A percentile compares a stretch with the other conserved stretches of the same genome.
Conservation (phyloP, 352 stramenopile genomes). For the Pythium rishiriense region DNA sequence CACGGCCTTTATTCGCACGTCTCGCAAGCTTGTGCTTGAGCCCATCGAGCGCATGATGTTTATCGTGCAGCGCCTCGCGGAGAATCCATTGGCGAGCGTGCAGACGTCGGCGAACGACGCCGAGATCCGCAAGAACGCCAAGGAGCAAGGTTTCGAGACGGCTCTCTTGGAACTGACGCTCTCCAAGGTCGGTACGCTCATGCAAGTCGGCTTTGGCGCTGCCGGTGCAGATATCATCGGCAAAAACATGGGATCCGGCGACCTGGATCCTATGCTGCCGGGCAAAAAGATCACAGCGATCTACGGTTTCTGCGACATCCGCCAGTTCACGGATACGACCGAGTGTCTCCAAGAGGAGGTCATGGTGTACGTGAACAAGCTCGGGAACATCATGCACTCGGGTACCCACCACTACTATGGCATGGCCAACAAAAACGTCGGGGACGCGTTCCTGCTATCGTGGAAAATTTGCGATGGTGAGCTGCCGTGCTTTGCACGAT, state of each 20-base stretch:
- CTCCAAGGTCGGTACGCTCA: conserved; percentile 82
- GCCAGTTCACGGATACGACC: conserved; percentile 91
- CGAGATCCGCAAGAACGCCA: conserved; percentile 74
- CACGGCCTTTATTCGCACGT: conserved; percentile 83
- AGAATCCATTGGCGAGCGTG: conserved; percentile 87
- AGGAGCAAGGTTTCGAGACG: conserved; percentile 80
- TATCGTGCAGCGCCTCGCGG: conserved; percentile 85
- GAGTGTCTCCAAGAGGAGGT: conserved; percentile 91
- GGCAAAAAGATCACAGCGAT: conserved; percentile 92
- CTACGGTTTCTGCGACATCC: conserved; percentile 95
- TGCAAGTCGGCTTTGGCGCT: conserved; percentile 84
- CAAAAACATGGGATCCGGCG: conserved; percentile 86
- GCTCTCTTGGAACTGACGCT: conserved; percentile 79
- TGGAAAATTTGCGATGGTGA: conserved; percentile 93
- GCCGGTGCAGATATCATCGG: conserved; percentile 83
- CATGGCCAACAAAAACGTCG: conserved; percentile 90
- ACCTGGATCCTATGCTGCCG: conserved; percentile 88
- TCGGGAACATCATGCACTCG: conserved; percentile 89
- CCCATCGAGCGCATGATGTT: conserved; percentile 92
- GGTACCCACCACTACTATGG: conserved; percentile 84
- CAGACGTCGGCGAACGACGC: conserved; percentile 59
- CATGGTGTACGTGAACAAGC: conserved; percentile 92
- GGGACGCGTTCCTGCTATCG: conserved; percentile 93
- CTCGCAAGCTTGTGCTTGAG: conserved; percentile 82
- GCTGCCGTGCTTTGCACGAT: conserved; percentile 72